Conservation (phyloP, 768 basidiomycete genomes). For the Amanita fuliginea region DNA sequence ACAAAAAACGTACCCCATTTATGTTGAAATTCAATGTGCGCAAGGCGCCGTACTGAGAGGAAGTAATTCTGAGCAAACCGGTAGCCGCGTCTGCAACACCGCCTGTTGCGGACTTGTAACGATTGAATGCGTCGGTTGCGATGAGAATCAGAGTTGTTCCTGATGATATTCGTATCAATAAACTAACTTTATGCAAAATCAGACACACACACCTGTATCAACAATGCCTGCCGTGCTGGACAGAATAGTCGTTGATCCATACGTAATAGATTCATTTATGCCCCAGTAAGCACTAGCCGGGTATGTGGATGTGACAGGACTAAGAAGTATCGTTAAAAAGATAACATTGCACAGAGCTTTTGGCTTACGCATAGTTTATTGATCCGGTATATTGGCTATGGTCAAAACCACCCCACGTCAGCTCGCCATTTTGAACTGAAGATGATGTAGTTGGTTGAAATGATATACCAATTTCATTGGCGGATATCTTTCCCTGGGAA, state of each 20-base stretch:
- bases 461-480: conserved; percentile 36
- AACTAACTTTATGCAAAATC: too few relatives aligned
- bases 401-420: conserved; percentile 44
- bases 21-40: conserved; percentile 47
- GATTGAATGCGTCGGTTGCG: conserved; percentile 32
- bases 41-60: conserved; percentile 36
- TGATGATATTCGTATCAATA: conserved; percentile 1
- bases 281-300: conserved; percentile 49
- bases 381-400: conserved; percentile 29
- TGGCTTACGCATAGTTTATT: conserved; percentile 29
- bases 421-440: conserved; percentile 32
- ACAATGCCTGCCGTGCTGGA: conserved; percentile 42
- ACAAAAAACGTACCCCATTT: conserved; percentile 25
- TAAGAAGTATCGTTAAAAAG: conserved; percentile 8
- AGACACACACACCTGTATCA: conserved; percentile 33
- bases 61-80: conserved; percentile 43
- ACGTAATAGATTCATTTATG: conserved; percentile 43
- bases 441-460: conserved; percentile 32
- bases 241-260: conserved; percentile 37
- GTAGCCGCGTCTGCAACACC: conserved; percentile 25
- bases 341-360: neutral
- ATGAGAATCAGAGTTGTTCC: conserved; percentile 42
- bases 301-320: conserved; percentile 32
- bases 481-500: conserved; percentile 24
- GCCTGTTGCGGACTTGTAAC: conserved; percentile 36